Conservation (phyloP, 345 rosid species). For the Toxicodendron radicans region DNA sequence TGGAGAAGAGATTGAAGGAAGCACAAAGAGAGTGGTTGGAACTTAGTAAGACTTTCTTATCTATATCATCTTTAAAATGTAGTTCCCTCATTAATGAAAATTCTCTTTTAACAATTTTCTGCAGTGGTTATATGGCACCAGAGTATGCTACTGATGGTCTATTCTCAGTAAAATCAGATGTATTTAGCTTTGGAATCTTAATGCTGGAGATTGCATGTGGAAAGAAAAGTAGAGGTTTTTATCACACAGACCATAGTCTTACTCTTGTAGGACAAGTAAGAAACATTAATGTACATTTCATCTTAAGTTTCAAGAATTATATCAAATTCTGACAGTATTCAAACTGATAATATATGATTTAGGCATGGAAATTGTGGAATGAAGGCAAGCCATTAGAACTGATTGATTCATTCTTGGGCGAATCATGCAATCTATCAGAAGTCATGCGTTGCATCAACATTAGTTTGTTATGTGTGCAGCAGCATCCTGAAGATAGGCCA, state of each 20-base stretch:
- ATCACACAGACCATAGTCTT: too few species aligned
- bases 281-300: background rate
- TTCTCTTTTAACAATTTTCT: background rate
- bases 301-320: background rate
- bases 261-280: too few species aligned
- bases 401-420: constrained; percentile 24
- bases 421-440: constrained; percentile 14
- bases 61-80: background rate
- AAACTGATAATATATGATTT: background rate
- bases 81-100: background rate
- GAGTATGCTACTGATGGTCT: constrained; percentile 13
- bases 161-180: background rate
- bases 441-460: constrained; percentile 38
- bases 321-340: too few species aligned
- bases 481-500: constrained; percentile 30
- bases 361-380: constrained; percentile 45
- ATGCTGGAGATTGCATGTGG: too few species aligned
- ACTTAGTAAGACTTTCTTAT: constrained; percentile 32
- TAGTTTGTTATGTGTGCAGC: constrained; percentile 30
- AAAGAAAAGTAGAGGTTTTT: too few species aligned
- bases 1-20: constrained; percentile 34
- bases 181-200: too few species aligned
- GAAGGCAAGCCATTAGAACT: constrained; percentile 41
- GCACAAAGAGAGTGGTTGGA: constrained; percentile 42
- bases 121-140: constrained; percentile 16